phyloP scores from a whole-genome alignment of 2,329 filamentous ascomycete genomes.

The Phialophora tarda region DNA sequence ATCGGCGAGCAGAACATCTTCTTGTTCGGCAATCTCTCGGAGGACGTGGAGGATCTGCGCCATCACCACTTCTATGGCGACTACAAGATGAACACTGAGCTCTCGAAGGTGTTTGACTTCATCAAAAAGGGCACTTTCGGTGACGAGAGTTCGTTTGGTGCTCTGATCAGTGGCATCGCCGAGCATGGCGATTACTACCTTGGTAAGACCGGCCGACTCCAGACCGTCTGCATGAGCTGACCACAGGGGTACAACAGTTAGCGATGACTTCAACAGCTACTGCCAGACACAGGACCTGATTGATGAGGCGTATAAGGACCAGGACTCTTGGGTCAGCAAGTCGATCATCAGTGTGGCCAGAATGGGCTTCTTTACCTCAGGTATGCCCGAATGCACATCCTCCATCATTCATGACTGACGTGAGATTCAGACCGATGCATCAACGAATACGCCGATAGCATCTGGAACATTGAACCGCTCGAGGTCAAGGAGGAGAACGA shows the following conservation, averaged over 20 bases:
- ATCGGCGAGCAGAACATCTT: constrained; percentile 98
- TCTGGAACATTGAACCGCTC: constrained; percentile 95
- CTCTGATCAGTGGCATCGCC: constrained; percentile 80
- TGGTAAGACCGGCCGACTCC: constrained; percentile 20
- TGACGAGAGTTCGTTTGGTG: constrained; percentile 75
- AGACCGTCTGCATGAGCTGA: neutral
- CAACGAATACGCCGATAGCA: constrained; percentile 93
- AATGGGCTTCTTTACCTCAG: constrained; percentile 95
- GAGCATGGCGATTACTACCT: constrained; percentile 98
- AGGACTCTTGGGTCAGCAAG: constrained; percentile 91
- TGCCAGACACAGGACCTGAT: constrained; percentile 88
- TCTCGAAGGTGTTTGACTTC: constrained; percentile 79
- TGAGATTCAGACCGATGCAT: constrained; percentile 75
- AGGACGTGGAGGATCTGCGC: constrained; percentile 95
- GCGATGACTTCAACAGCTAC: constrained; percentile 96
- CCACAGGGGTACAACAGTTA: constrained; percentile 60
- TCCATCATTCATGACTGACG: constrained; percentile 13
- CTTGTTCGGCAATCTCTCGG: constrained; percentile 92
- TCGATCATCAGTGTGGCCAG: constrained; percentile 83
- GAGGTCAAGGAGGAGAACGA: constrained; percentile 49
- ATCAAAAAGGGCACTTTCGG: constrained; percentile 85
- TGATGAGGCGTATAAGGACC: constrained; percentile 88
- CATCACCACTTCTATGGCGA: constrained; percentile 84
- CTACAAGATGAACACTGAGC: constrained; percentile 76
- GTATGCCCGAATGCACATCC: constrained; percentile 17